phyloP scores from a whole-genome alignment of 306 rosid genomes.

The Quercus gilva region DNA sequence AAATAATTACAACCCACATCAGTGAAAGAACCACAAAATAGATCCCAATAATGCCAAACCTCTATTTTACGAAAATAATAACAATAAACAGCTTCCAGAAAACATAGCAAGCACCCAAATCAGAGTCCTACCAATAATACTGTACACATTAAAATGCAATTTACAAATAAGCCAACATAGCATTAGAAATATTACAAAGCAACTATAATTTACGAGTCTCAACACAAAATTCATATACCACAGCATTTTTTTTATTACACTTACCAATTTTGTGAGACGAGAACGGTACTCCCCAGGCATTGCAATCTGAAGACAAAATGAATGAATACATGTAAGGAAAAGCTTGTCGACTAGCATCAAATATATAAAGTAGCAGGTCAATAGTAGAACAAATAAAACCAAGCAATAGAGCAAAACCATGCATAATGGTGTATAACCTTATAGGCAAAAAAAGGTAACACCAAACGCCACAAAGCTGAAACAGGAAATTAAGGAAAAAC shows the following conservation, averaged over 20 bases:
- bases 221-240: not conserved
- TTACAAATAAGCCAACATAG: not conserved
- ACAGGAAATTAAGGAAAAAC: not conserved
- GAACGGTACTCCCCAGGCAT: constrained; percentile 80
- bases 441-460: not conserved
- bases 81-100: not conserved
- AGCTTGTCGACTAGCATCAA: not conserved
- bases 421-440: not conserved
- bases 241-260: constrained; percentile 21
- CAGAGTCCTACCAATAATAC: not conserved
- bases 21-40: not conserved
- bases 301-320: constrained; percentile 65
- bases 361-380: constrained; percentile 5
- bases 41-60: not conserved
- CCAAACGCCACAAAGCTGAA: not conserved
- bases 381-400: not conserved
- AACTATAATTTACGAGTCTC: not conserved
- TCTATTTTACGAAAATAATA: not conserved
- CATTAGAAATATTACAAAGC: not conserved
- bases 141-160: not conserved
- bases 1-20: not conserved
- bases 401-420: not conserved
- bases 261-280: constrained; percentile 84
- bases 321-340: constrained; percentile 11
- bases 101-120: not conserved